Evolutionary conservation across 768 basidiomycete species (phyloP).

Genomic region (Rhizopogon sp.): DNA sequence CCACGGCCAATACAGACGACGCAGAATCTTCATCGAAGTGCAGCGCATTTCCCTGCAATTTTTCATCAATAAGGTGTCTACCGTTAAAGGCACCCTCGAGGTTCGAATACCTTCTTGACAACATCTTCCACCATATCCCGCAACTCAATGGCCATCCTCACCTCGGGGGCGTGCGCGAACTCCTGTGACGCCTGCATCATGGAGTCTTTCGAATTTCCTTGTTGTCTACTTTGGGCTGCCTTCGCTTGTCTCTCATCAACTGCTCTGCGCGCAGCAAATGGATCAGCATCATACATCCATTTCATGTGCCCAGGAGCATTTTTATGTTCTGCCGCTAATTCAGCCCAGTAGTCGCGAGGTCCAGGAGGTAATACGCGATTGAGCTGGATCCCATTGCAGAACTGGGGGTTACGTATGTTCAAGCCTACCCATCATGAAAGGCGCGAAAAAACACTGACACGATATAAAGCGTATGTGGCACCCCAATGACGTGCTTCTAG

Average conservation of each 20-base stretch:
- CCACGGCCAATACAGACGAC: slow-evolving; percentile 33
- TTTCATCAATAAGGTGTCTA: background rate
- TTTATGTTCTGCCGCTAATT: slow-evolving; percentile 68
- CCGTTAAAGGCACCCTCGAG: background rate
- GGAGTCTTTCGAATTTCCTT: slow-evolving; percentile 12
- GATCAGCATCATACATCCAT: slow-evolving; percentile 90
- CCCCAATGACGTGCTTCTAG: slow-evolving; percentile 90
- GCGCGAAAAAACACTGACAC: slow-evolving; percentile 50
- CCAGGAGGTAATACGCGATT: slow-evolving; percentile 76
- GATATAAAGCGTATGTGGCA: slow-evolving; percentile 81
- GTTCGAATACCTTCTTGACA: slow-evolving; percentile 60
- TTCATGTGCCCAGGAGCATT: slow-evolving; percentile 58
- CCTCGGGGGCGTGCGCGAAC: slow-evolving; percentile 58
- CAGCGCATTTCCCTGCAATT: slow-evolving; percentile 42
- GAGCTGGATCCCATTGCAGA: slow-evolving; percentile 71
- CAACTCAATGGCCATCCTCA: slow-evolving; percentile 73
- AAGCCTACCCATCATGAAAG: background rate
- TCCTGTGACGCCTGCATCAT: slow-evolving; percentile 22
- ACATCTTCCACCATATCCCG: slow-evolving; percentile 79
- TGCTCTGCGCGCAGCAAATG: slow-evolving; percentile 67
- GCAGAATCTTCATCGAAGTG: slow-evolving; percentile 38
- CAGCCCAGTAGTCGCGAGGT: slow-evolving; percentile 85
- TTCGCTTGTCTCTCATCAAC: slow-evolving; percentile 65
- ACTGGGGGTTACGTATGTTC: slow-evolving; percentile 38
- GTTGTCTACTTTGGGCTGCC: slow-evolving; percentile 41